These are phyloP conservation scores for Ceratobasidium theobromae DNA, from an alignment of 1,284 basidiomycete species.

Conservation along the genomic window DNA sequence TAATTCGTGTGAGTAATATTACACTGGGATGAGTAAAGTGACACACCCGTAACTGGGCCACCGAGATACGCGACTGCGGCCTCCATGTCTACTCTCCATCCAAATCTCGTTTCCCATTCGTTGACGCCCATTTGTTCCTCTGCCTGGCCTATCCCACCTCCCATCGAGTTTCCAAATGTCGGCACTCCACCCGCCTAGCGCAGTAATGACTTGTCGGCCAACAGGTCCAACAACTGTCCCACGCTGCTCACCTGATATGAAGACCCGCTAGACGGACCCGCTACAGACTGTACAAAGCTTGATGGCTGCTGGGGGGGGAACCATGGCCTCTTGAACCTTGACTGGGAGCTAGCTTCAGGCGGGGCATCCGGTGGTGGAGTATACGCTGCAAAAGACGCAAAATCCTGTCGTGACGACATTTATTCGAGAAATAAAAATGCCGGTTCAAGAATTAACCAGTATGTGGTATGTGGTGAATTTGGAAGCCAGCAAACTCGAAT, in stretches of 20 bases:
- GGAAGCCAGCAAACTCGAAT: too few relatives aligned
- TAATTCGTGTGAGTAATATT: not conserved
- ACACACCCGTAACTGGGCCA: constrained; percentile 72
- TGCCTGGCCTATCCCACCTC: constrained; percentile 43
- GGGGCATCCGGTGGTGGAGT: constrained; percentile 63
- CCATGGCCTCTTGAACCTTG: constrained; percentile 54
- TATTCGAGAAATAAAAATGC: too few relatives aligned
- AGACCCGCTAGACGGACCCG: constrained; percentile 34
- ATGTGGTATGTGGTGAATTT: too few relatives aligned
- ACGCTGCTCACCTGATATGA: constrained; percentile 58
- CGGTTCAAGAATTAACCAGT: too few relatives aligned
- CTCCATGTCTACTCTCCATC: constrained; percentile 68
- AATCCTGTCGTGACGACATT: constrained; percentile 23
- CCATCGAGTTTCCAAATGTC: constrained; percentile 54
- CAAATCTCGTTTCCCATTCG: constrained; percentile 71
- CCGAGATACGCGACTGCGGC: constrained; percentile 69
- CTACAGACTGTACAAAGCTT: constrained; percentile 32
- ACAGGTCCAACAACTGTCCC: not conserved
- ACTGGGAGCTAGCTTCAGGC: constrained; percentile 40
- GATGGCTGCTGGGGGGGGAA: constrained; percentile 51
- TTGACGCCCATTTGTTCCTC: constrained; percentile 55
- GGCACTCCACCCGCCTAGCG: constrained; percentile 57
- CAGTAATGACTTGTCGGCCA: not conserved
- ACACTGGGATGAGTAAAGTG: not conserved
- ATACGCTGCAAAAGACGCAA: constrained; percentile 42